These are phyloP conservation scores for Solanum hybrid DNA, from an alignment of 305 asterid species.

Conservation along the genomic window DNA sequence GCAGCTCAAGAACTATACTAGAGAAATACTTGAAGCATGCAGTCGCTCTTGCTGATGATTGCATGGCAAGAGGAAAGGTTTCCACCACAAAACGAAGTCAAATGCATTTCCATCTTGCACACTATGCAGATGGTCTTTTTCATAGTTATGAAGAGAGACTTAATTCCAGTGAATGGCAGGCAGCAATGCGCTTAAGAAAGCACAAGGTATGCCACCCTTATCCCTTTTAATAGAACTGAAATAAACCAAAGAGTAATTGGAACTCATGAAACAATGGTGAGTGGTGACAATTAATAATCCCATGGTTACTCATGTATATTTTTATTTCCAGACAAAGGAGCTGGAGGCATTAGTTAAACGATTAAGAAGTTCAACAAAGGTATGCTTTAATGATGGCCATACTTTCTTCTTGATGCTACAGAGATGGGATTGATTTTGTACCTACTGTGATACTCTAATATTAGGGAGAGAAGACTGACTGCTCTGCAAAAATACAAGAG, in stretches of 20 bases:
- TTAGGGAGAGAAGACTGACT: conserved; percentile 80
- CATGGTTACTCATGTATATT: neutral
- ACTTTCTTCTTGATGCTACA: neutral
- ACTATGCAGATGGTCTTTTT: conserved; percentile 92
- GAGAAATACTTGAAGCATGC: conserved; percentile 95
- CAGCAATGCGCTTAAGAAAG: conserved; percentile 71
- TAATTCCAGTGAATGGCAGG: conserved; percentile 93
- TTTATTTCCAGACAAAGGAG: conserved; percentile 63
- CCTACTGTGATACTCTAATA: conserved; percentile 9
- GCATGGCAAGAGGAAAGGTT: conserved; percentile 39
- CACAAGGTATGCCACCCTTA: conserved; percentile 52
- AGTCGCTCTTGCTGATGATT: conserved; percentile 68
- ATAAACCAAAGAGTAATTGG: neutral
- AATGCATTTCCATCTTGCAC: conserved; percentile 99
- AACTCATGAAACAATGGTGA: neutral
- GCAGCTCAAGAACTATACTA: conserved; percentile 88
- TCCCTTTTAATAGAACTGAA: neutral
- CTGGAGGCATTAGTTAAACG: conserved; percentile 79
- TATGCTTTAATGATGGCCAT: conserved; percentile 12
- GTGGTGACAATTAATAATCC: neutral
- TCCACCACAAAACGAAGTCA: conserved; percentile 66
- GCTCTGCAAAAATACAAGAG: conserved; percentile 68
- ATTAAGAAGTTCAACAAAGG: conserved; percentile 68
- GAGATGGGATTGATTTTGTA: conserved; percentile 8
- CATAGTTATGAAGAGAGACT: conserved; percentile 94